phyloP scores from a whole-genome alignment of 805 yeast genomes.

The Candida insectorum region DNA sequence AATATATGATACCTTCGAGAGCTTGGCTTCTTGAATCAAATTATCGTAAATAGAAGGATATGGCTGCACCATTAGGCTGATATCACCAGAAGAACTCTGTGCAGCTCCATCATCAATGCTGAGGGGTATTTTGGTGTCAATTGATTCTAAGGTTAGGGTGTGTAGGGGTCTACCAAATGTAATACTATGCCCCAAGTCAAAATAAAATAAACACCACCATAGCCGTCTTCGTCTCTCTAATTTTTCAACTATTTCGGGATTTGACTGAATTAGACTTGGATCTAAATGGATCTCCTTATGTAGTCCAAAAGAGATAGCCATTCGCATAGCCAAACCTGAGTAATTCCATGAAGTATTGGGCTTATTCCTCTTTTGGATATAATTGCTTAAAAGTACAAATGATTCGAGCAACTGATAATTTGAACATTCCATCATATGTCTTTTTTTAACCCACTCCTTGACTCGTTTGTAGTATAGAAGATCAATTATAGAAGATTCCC shows the following conservation, averaged over 20 bases:
- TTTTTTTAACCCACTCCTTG: conserved; percentile 36
- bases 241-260: conserved; percentile 16
- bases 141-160: conserved; percentile 43
- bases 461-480: conserved; percentile 54
- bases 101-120: conserved; percentile 21
- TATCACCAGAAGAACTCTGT: conserved; percentile 1
- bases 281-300: conserved; percentile 43
- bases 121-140: conserved; percentile 49
- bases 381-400: conserved; percentile 42
- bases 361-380: conserved; percentile 61
- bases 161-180: conserved; percentile 64
- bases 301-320: conserved; percentile 65
- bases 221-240: conserved; percentile 56
- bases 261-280: conserved; percentile 1
- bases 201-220: conserved; percentile 67
- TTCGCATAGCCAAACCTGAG: conserved; percentile 59
- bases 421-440: conserved; percentile 56
- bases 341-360: conserved; percentile 71
- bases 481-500: conserved; percentile 44
- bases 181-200: conserved; percentile 61
- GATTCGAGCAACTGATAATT: conserved; percentile 53
- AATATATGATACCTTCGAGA: conserved; percentile 38
- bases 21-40: conserved; percentile 50
- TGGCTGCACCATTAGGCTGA: too few relatives aligned
- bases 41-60: conserved; percentile 60